A percentile compares a stretch with the other conserved stretches of the same genome.
Conservation (phyloP, 192 early-diverging fungal species). For the Podila epicladia region DNA sequence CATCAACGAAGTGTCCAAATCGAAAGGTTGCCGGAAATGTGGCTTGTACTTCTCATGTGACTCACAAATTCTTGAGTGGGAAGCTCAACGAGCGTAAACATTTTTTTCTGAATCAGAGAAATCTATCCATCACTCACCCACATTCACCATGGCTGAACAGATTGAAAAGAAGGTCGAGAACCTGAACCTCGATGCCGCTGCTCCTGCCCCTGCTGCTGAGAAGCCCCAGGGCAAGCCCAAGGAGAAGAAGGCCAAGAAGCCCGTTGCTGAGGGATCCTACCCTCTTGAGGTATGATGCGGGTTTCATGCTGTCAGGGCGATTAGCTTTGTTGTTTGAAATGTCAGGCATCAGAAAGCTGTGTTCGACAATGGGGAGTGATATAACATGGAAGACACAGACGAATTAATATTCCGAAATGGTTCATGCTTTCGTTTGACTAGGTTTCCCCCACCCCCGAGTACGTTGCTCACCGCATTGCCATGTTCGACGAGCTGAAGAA, state of each 20-base stretch:
- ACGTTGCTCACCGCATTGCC: conserved; percentile 80
- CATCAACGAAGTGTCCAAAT: too few relatives aligned
- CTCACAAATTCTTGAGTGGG: too few relatives aligned
- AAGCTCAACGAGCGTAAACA: too few relatives aligned
- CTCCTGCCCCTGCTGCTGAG: conserved; percentile 19
- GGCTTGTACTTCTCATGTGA: too few relatives aligned
- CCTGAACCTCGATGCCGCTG: conserved; percentile 35
- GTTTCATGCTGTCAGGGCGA: too few relatives aligned
- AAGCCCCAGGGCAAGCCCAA: conserved; percentile 59
- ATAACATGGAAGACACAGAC: not conserved
- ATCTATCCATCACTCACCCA: conserved; percentile 6
- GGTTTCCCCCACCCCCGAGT: conserved; percentile 75
- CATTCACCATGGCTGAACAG: conserved; percentile 40
- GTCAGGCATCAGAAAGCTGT: too few relatives aligned
- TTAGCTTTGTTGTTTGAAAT: not conserved
- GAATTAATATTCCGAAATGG: too few relatives aligned
- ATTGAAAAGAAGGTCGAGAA: conserved; percentile 52
- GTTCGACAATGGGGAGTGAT: too few relatives aligned
- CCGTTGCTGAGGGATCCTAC: conserved; percentile 43
- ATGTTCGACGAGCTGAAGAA: conserved; percentile 83
- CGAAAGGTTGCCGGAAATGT: too few relatives aligned
- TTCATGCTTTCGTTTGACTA: conserved; percentile 13
- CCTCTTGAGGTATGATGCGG: conserved; percentile 51
- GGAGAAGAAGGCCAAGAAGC: conserved; percentile 57
- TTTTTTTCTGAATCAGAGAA: not conserved